These are phyloP conservation scores for Botrytis deweyae DNA, from an alignment of 2,329 filamentous ascomycete genomes.

Conservation along the genomic window DNA sequence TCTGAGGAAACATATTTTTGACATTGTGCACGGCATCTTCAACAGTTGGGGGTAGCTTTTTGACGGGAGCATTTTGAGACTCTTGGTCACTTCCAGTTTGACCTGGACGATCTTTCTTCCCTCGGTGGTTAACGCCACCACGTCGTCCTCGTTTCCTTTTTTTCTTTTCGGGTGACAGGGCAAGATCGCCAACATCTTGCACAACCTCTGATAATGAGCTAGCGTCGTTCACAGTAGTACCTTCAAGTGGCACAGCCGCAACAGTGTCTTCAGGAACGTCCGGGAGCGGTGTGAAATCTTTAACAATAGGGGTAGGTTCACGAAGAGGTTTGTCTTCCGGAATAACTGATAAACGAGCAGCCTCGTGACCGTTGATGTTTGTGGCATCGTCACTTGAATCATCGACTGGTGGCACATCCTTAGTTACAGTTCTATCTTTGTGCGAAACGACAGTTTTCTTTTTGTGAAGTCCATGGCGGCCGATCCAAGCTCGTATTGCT, in stretches of 20 bases:
- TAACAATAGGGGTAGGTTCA: background rate
- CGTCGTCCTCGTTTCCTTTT: constrained; percentile 67
- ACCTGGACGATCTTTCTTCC: constrained; percentile 48
- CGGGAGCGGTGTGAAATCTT: background rate
- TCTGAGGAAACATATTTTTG: constrained; percentile 54
- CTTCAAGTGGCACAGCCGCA: background rate
- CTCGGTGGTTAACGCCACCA: constrained; percentile 65
- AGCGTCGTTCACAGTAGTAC: constrained; percentile 4
- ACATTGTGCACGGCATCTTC: constrained; percentile 61
- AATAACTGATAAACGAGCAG: background rate
- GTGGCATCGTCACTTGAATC: constrained; percentile 13
- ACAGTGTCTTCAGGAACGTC: background rate
- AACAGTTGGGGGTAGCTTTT: constrained; percentile 46
- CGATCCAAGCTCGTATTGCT: constrained; percentile 38
- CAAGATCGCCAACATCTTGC: constrained; percentile 11
- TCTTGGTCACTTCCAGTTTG: constrained; percentile 46
- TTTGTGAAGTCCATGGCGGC: constrained; percentile 28
- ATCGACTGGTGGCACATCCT: constrained; percentile 13
- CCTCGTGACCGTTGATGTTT: background rate
- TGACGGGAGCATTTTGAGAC: background rate
- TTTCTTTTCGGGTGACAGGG: constrained; percentile 47
- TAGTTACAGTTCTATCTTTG: constrained; percentile 30
- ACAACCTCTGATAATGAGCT: background rate
- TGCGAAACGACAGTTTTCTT: background rate
- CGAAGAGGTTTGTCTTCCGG: constrained; percentile 4